These are phyloP conservation scores for Calonectria henricotiae DNA, from an alignment of 2,329 filamentous ascomycete species.

Conservation along the genomic window DNA sequence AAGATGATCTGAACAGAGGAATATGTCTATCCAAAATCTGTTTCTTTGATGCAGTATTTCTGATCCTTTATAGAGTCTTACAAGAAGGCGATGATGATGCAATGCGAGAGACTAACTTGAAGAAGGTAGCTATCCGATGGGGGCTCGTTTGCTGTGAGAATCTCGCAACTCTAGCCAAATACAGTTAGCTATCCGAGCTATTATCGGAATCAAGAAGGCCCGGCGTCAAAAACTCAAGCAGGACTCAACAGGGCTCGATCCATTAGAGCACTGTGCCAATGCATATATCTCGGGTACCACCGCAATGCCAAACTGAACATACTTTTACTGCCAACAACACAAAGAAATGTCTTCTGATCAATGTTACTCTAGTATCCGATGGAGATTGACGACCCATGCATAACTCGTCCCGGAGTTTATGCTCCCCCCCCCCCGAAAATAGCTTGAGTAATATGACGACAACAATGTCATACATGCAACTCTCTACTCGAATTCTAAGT, in stretches of 20 bases:
- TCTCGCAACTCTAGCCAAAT: constrained; percentile 16
- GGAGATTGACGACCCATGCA: no score
- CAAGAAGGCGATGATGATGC: background rate
- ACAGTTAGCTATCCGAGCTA: background rate
- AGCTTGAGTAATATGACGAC: no score
- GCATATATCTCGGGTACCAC: no score
- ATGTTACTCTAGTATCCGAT: no score
- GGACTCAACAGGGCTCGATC: background rate
- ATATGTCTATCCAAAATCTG: background rate
- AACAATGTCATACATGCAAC: no score
- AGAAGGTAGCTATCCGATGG: constrained; percentile 11
- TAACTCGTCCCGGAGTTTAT: no score
- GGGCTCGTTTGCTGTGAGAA: background rate
- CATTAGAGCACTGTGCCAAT: background rate
- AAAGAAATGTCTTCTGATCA: no score
- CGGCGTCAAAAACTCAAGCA: background rate
- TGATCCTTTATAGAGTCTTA: constrained; percentile 23
- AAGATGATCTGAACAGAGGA: no score
- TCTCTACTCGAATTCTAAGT: no score
- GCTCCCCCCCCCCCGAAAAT: no score
- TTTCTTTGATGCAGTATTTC: background rate
- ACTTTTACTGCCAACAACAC: no score
- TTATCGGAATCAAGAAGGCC: background rate
- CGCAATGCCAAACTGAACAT: no score
- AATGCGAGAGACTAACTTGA: constrained; percentile 15